phyloP scores from a whole-genome alignment of 192 early-diverging fungal species.

The Coemansia sp. region DNA sequence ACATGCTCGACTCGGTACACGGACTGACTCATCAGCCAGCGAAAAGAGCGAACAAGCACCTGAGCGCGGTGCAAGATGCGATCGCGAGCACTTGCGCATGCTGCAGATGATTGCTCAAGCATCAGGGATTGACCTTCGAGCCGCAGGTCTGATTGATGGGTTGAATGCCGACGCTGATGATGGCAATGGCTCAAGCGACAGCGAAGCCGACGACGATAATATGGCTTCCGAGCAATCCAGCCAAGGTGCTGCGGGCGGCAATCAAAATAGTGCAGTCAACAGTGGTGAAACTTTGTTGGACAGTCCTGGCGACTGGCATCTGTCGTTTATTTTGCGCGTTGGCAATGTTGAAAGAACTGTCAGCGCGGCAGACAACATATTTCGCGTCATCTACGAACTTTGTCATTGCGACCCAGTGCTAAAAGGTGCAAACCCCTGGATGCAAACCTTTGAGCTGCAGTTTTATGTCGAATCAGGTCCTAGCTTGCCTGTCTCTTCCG shows the following conservation, averaged over 20 bases:
- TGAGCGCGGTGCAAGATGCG: background rate
- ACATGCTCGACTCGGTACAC: constrained; percentile 12
- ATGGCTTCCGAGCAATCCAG: background rate
- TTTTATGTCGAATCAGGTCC: constrained; percentile 26
- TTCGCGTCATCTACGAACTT: constrained; percentile 12
- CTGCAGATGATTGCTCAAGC: constrained; percentile 40
- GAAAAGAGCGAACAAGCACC: background rate
- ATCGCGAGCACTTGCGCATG: constrained; percentile 28
- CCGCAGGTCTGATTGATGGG: constrained; percentile 23
- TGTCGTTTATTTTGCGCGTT: constrained; percentile 16
- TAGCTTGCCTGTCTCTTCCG: background rate
- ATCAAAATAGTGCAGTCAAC: background rate
- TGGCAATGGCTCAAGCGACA: background rate
- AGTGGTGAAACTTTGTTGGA: background rate
- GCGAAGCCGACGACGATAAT: background rate
- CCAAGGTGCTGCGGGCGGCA: background rate
- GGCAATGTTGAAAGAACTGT: constrained; percentile 15
- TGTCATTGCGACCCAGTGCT: constrained; percentile 21
- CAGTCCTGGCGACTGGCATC: constrained; percentile 16
- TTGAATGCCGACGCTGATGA: constrained; percentile 20
- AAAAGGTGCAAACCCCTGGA: constrained; percentile 16
- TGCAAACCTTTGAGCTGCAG: constrained; percentile 21
- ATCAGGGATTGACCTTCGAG: constrained; percentile 31
- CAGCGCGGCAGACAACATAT: constrained; percentile 25
- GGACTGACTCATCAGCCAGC: background rate